A percentile compares a stretch with the other conserved stretches of the same genome.
These are phyloP conservation scores for Arctium minus DNA, from an alignment of 129 eudicot genomes.

Conservation along the genomic window DNA sequence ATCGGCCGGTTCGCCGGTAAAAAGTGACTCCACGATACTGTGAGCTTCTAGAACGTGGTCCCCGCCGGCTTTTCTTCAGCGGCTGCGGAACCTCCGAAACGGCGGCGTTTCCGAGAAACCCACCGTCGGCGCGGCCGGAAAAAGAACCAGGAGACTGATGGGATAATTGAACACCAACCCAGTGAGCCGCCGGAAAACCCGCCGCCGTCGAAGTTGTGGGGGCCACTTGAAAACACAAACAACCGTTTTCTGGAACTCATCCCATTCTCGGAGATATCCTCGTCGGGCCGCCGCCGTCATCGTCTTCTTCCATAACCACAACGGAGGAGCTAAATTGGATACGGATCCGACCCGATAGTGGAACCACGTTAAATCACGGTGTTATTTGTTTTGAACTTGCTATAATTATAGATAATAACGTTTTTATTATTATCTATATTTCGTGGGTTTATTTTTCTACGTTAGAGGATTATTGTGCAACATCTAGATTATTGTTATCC, in stretches of 20 bases:
- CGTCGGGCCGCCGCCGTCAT: conserved; percentile 37
- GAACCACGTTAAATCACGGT: no score
- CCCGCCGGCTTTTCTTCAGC: no score
- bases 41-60: no score
- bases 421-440: no score
- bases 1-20: no score
- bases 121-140: conserved; percentile 13
- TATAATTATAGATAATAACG: no score
- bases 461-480: no score
- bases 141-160: conserved; percentile 43
- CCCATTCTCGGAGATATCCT: conserved; percentile 32
- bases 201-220: background rate
- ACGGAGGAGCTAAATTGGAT: conserved; percentile 80
- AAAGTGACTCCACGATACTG: no score
- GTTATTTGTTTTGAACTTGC: no score
- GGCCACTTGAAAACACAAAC: conserved; percentile 48
- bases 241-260: conserved; percentile 32
- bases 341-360: conserved; percentile 47
- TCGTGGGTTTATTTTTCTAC: no score
- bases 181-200: conserved; percentile 63
- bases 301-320: conserved; percentile 50
- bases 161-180: conserved; percentile 74
- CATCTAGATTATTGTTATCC: no score
- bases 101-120: conserved; percentile 27
- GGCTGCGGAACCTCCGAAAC: conserved; percentile 59